These are phyloP conservation scores for Emydomyces testavorans DNA, from an alignment of 2,329 filamentous ascomycete genomes.

Conservation along the genomic window DNA sequence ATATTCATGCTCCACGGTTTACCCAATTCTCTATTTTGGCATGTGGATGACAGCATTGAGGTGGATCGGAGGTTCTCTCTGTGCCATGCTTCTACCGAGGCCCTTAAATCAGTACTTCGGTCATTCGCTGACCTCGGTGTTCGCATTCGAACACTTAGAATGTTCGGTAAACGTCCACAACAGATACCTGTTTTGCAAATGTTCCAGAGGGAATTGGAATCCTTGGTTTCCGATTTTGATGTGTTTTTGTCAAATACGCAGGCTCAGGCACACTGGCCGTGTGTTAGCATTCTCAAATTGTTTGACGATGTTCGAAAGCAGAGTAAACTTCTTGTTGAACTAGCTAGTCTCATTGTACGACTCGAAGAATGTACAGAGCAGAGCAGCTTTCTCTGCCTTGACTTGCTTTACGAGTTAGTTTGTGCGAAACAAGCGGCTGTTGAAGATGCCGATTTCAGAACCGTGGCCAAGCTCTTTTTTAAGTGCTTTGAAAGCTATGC, in stretches of 20 bases:
- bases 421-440: conserved; percentile 59
- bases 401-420: conserved; percentile 61
- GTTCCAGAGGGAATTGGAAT: conserved; percentile 53
- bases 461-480: conserved; percentile 60
- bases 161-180: conserved; percentile 39
- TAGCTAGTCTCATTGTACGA: conserved; percentile 52
- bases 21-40: conserved; percentile 58
- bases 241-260: conserved; percentile 49
- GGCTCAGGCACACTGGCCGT: conserved; percentile 38
- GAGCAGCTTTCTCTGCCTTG: conserved; percentile 60
- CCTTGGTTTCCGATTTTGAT: conserved; percentile 50
- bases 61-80: conserved; percentile 31
- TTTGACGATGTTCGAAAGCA: conserved; percentile 45
- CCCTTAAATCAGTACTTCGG: conserved; percentile 26
- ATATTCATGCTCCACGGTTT: conserved; percentile 78
- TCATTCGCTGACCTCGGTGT: conserved; percentile 41
- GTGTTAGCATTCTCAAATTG: conserved; percentile 57
- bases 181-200: conserved; percentile 54
- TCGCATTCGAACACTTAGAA: conserved; percentile 38
- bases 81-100: conserved; percentile 25
- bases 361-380: conserved; percentile 37
- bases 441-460: conserved; percentile 49
- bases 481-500: conserved; percentile 74
- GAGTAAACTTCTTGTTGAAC: conserved; percentile 45
- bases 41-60: conserved; percentile 25